Evolutionary conservation across 306 rosid species (phyloP), one percentile per base, ranked within the genome.

Genomic region (Vigna hirtella): DNA sequence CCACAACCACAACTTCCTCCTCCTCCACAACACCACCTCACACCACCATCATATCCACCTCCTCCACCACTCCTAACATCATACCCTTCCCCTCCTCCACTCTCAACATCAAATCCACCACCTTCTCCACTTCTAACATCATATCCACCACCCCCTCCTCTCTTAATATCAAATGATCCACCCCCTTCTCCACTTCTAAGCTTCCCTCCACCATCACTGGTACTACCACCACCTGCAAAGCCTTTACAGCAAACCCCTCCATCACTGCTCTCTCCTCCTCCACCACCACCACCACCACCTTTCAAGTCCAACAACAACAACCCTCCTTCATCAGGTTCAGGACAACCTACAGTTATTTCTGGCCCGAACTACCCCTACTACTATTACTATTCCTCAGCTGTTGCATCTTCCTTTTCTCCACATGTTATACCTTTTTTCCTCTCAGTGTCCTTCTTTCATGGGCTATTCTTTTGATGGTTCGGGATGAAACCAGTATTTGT

Each of bases 351-450:
- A 15, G 83, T 83, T 4, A 68, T 83, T 69, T 13, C 68, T 20
- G 89, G 85, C 58, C 84, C 84, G 1, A 83, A 84, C 69, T 76
- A 81, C 57, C 77, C 94, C 5, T 71, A 83, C 78, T 87, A 90
- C 78, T 88, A 90, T 40, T 83, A 70, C 15, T 87, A 87, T 68
- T 59, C 89, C 64, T 89, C 97, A 1, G 58, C 57, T 20, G 58
- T 51, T 20, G 86, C 88, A 20, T 62, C 91, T 66, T 81, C 84
- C 48, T 62, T 64, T 69, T 56, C 85, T 34, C 2, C 62, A 48
- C 74, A 72, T 58, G 81, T 70, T 17, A n/a, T 47, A n/a, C 53
- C 70, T 56, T 55, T 56, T 43, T 9, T 77, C 18, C 59, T 86
- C 5, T 18, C 63, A 0, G 1, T 78, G 15, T 43, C 81, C 72